These are phyloP conservation scores for Komagataella phaffii DNA, from an alignment of 805 yeast species.

Conservation along the genomic window DNA sequence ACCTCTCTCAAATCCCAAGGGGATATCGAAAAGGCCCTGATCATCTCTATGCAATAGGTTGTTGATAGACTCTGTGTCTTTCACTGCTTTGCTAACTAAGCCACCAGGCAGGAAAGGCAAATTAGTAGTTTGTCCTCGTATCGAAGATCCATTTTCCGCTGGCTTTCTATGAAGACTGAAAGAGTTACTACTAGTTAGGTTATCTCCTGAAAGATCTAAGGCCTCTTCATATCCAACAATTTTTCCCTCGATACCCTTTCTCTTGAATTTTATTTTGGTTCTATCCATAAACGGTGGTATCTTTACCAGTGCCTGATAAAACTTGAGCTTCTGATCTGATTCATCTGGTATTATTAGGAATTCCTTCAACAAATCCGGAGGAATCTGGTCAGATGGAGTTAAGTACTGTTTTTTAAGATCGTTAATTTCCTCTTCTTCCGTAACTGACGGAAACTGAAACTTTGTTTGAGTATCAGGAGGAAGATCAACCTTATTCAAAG, in stretches of 20 bases:
- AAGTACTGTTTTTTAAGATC: slow-evolving; percentile 30
- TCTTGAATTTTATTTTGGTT: slow-evolving; percentile 50
- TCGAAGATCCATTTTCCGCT: slow-evolving; percentile 43
- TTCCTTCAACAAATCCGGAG: slow-evolving; percentile 60
- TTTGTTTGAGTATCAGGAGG: slow-evolving; percentile 6
- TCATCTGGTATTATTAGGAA: slow-evolving; percentile 44
- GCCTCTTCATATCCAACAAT: slow-evolving; percentile 55
- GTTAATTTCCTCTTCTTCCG: slow-evolving; percentile 6
- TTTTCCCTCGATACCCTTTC: slow-evolving; percentile 65
- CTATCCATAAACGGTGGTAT: slow-evolving; percentile 52
- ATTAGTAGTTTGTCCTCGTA: slow-evolving; percentile 58
- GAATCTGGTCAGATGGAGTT: slow-evolving; percentile 46
- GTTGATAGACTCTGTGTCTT: slow-evolving; percentile 18
- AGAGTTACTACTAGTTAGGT: slow-evolving; percentile 48
- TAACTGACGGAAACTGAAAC: slow-evolving; percentile 2
- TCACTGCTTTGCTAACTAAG: slow-evolving; percentile 10
- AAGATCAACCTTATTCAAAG: neutral
- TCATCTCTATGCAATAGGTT: slow-evolving; percentile 47
- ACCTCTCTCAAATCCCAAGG: slow-evolving; percentile 77
- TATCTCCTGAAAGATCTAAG: slow-evolving; percentile 29
- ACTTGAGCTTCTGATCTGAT: slow-evolving; percentile 10
- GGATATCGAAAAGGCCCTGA: slow-evolving; percentile 68
- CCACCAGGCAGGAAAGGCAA: slow-evolving; percentile 96
- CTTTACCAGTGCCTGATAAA: slow-evolving; percentile 34
- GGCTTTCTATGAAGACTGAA: slow-evolving; percentile 60